A percentile compares a stretch with the other conserved stretches of the same genome.
Evolutionary conservation across 495 filamentous ascomycete genomes (phyloP).

Genomic region (Copromyces sp.): DNA sequence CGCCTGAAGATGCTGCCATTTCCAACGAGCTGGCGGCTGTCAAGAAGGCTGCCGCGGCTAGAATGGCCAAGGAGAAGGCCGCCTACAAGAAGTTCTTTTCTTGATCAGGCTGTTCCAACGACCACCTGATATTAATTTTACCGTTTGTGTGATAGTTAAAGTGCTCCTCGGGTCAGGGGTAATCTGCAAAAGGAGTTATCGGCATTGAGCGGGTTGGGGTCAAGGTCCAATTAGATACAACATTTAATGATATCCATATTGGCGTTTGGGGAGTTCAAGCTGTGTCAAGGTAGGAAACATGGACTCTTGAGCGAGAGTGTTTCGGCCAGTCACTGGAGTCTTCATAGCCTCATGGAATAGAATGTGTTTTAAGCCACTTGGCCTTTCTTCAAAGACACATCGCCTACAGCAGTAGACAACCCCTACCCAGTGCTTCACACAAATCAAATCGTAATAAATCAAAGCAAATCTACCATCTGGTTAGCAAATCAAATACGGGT

Average conservation of each 20-base stretch:
- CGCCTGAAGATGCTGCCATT: slow-evolving; percentile 67
- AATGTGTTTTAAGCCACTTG: not conserved
- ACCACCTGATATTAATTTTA: not conserved
- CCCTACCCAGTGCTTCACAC: too few species aligned
- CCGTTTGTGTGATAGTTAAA: not conserved
- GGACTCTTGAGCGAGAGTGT: not conserved
- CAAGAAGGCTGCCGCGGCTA: slow-evolving; percentile 63
- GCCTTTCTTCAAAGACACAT: not conserved
- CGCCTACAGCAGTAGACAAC: not conserved
- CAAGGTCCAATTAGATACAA: not conserved
- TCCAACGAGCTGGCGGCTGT: slow-evolving; percentile 61
- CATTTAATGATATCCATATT: not conserved
- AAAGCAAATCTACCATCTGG: too few species aligned
- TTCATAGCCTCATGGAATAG: not conserved
- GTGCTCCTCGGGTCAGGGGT: not conserved
- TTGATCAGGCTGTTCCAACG: slow-evolving; percentile 4
- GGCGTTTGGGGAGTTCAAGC: not conserved
- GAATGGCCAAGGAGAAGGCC: slow-evolving; percentile 76
- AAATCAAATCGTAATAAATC: too few species aligned
- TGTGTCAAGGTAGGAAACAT: not conserved
- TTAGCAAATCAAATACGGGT: too few species aligned
- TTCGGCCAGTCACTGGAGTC: not conserved
- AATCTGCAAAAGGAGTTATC: not conserved
- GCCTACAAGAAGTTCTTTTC: slow-evolving; percentile 82
- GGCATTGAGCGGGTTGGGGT: not conserved